Percentiles rank a stretch among this genome's conserved stretches.
These are phyloP conservation scores for Cutaneotrichosporon daszewskae DNA, from an alignment of 1,284 basidiomycete species.

Conservation along the genomic window DNA sequence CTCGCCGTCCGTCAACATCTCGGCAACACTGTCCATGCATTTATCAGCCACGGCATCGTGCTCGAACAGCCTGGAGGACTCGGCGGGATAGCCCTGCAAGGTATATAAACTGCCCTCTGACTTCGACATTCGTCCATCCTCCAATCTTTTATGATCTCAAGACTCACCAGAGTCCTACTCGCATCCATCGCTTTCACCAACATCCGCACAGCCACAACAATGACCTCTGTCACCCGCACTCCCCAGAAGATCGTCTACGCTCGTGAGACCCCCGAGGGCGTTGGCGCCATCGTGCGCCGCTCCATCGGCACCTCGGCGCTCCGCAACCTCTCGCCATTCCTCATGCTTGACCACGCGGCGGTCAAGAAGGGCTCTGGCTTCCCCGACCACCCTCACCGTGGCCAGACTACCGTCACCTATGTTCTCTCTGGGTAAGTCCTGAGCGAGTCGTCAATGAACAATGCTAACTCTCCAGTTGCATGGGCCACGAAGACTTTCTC, in stretches of 20 bases:
- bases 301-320: constrained; percentile 74
- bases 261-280: constrained; percentile 80
- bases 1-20: not conserved
- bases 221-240: constrained; percentile 47
- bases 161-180: not conserved
- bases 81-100: not conserved
- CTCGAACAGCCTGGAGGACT: not conserved
- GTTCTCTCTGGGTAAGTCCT: constrained; percentile 85
- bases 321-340: constrained; percentile 79
- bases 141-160: constrained; percentile 3
- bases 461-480: constrained; percentile 41
- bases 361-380: constrained; percentile 51
- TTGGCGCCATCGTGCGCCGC: constrained; percentile 77
- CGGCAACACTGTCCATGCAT: not conserved
- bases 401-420: constrained; percentile 71
- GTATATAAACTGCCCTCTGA: constrained; percentile 9
- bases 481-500: constrained; percentile 82
- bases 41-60: not conserved
- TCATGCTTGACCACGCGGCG: constrained; percentile 57
- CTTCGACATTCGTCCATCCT: not conserved
- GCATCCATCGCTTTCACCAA: constrained; percentile 2
- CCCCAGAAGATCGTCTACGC: constrained; percentile 69
- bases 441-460: no score
- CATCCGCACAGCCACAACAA: constrained; percentile 3
- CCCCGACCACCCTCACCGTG: constrained; percentile 77